Percentiles rank a stretch among this genome's conserved stretches.
These are phyloP conservation scores for Olyra latifolia DNA, from an alignment of 176 grass and related monocot genomes.

Conservation along the genomic window DNA sequence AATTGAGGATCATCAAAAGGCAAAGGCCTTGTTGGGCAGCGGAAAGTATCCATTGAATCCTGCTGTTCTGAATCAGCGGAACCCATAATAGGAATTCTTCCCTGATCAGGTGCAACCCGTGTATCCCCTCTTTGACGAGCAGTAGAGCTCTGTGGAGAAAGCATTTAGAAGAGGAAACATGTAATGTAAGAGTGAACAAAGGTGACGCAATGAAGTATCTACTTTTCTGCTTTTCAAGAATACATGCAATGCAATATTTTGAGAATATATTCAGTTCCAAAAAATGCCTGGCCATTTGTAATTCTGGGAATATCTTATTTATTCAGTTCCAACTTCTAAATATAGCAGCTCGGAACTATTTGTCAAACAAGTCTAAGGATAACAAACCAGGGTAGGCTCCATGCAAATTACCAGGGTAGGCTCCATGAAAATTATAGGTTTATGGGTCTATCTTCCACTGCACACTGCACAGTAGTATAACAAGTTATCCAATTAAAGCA, in stretches of 20 bases:
- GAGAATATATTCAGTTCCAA: not conserved
- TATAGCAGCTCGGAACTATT: not conserved
- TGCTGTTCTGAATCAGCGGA: slow-evolving; percentile 12
- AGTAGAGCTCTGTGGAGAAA: slow-evolving; percentile 38
- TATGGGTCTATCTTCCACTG: not conserved
- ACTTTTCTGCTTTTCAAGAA: not conserved
- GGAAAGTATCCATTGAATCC: slow-evolving; percentile 53
- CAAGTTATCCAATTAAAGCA: not conserved
- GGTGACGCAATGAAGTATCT: not conserved
- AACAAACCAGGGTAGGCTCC: slow-evolving; percentile 3
- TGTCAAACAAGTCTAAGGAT: not conserved
- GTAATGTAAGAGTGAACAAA: slow-evolving; percentile 13
- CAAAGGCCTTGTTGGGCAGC: slow-evolving; percentile 63
- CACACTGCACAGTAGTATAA: not conserved
- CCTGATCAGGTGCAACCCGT: slow-evolving; percentile 50
- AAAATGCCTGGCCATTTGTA: not conserved
- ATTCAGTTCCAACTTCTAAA: slow-evolving; percentile 30
- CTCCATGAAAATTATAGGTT: not conserved
- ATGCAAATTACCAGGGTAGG: not conserved
- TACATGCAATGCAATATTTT: not conserved
- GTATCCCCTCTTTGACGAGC: slow-evolving; percentile 53
- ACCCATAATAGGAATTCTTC: slow-evolving; percentile 33
- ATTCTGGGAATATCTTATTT: not conserved
- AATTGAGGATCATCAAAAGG: slow-evolving; percentile 70
- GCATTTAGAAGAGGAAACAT: slow-evolving; percentile 10